These are phyloP conservation scores for Dendrobium nobile DNA, from an alignment of 106 monocot genomes.

Conservation along the genomic window DNA sequence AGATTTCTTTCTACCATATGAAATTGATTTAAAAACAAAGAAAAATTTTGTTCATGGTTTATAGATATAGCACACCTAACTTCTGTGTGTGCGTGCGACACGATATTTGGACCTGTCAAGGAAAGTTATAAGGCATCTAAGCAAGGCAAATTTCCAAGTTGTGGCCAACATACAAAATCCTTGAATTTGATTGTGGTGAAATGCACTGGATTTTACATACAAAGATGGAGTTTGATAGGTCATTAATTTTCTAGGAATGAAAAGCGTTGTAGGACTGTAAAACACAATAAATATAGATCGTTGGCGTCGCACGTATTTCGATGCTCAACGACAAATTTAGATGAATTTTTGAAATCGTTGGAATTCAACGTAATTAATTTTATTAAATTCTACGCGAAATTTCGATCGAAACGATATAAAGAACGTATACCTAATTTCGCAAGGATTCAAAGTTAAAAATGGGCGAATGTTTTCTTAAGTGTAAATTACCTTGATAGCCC, in stretches of 20 bases:
- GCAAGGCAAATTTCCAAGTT: neutral
- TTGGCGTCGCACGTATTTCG: too few relatives aligned
- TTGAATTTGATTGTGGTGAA: neutral
- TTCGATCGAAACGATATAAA: too few relatives aligned
- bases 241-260: neutral
- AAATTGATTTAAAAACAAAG: neutral
- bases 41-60: neutral
- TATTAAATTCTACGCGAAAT: too few relatives aligned
- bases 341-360: too few relatives aligned
- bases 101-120: neutral
- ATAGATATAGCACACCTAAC: neutral
- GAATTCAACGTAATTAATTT: too few relatives aligned
- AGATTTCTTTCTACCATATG: neutral
- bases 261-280: neutral
- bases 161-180: neutral
- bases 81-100: neutral
- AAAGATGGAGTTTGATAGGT: neutral
- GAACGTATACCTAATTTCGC: too few relatives aligned
- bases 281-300: too few relatives aligned
- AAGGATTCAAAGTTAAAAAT: too few relatives aligned
- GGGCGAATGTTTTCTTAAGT: too few relatives aligned
- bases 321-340: too few relatives aligned
- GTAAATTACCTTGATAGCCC: too few relatives aligned
- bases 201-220: neutral
- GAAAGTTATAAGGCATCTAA: neutral